Evolutionary conservation across 176 grass and related monocot genomes (phyloP).

Genomic region (Oryza glaberrima): DNA sequence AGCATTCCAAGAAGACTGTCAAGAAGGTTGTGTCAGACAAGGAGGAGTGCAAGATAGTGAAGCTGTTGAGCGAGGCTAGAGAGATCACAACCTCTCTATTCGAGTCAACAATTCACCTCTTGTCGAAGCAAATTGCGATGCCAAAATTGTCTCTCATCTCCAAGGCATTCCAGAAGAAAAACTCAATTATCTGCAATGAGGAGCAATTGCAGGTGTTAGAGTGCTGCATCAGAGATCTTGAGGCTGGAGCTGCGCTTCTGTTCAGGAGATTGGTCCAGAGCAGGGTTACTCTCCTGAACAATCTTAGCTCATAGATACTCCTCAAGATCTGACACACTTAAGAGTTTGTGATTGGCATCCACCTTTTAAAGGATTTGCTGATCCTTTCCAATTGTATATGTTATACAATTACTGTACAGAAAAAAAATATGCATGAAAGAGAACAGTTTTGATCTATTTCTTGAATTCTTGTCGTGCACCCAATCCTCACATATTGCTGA

Average conservation of each 20-base stretch:
- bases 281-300: conserved; percentile 60
- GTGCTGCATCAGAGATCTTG: conserved; percentile 39
- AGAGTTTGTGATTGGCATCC: conserved; percentile 41
- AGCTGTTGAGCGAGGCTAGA: conserved; percentile 23
- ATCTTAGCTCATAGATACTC: conserved; percentile 38
- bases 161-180: conserved; percentile 39
- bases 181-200: conserved; percentile 17
- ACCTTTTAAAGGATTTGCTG: conserved; percentile 40
- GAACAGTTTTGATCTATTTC: conserved; percentile 30
- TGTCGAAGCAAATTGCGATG: conserved; percentile 12
- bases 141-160: conserved; percentile 28
- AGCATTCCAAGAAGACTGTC: conserved; percentile 30
- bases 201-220: conserved; percentile 17
- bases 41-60: neutral
- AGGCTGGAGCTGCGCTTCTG: conserved; percentile 31
- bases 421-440: conserved; percentile 27
- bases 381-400: conserved; percentile 10
- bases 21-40: conserved; percentile 6
- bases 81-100: conserved; percentile 26
- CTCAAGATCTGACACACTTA: neutral
- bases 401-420: conserved; percentile 14
- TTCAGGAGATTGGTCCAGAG: conserved; percentile 47
- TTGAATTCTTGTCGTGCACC: neutral
- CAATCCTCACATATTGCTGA: neutral
- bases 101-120: neutral